These are phyloP conservation scores for Pseudocercospora macadamiae DNA, from an alignment of 2,329 filamentous ascomycete genomes.

Conservation along the genomic window DNA sequence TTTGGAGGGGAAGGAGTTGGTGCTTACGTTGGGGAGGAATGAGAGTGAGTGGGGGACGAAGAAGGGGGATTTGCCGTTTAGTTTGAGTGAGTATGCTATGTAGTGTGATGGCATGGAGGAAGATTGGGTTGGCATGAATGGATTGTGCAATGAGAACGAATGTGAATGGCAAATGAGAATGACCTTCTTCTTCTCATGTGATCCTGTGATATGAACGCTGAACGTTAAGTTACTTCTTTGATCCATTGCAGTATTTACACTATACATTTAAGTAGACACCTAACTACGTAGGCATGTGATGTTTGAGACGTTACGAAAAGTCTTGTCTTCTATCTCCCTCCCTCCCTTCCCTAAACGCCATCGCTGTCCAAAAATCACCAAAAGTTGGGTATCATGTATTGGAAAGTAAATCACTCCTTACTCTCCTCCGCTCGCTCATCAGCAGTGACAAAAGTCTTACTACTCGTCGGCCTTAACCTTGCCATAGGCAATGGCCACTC, in stretches of 20 bases:
- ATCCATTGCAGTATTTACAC: no score
- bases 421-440: background rate
- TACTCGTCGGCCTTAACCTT: background rate
- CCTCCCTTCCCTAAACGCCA: background rate
- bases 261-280: no score
- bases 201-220: no score
- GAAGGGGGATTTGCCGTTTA: slow-evolving; percentile 36
- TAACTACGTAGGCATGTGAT: no score
- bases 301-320: no score
- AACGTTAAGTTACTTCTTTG: no score
- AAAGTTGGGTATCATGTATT: no score
- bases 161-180: no score
- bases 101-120: slow-evolving; percentile 10
- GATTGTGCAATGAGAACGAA: background rate
- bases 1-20: slow-evolving; percentile 42
- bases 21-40: slow-evolving; percentile 38
- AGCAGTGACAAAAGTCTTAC: background rate
- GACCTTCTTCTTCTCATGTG: no score
- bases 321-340: no score
- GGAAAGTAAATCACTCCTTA: background rate
- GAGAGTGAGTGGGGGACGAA: slow-evolving; percentile 41
- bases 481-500: no score
- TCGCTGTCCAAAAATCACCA: background rate
- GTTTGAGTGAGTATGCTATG: slow-evolving; percentile 31
- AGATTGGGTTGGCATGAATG: background rate